Evolutionary conservation across 1,284 basidiomycete species (phyloP), one percentile per base, ranked within the genome.

Genomic region (Neolentinus lepideus): DNA sequence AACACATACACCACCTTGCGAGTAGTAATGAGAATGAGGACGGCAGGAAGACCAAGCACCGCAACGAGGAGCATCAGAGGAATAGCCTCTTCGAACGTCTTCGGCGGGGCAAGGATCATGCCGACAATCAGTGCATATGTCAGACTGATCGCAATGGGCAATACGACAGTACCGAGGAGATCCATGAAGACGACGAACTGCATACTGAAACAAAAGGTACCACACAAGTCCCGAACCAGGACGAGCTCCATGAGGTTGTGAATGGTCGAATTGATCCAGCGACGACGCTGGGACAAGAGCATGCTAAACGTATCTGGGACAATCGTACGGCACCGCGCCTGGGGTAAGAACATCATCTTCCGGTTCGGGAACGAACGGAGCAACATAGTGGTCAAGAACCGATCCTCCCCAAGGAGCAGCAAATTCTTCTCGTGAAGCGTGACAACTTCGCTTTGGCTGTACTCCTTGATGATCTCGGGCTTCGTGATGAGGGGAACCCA

Each of bases 211-310:
- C 93, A 97, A 71, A 95, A 95, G 29, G 92, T 95, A 50, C 93
- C 93, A 69, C 93, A 99, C 22, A 99, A 81, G 67, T 99, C 94
- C 61, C 92, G 91, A 26, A 99, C 97, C 58, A 93, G 85, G 35
- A 99, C 93, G 33, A 99, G 88, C 71, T 99, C 97, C 94, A 98
- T 98, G 54, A 99, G 82, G 68, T 99, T 99, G 77, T 99, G 97
- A 51, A 99, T 92, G 0, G 97, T 99, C 47, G 94, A 98, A 72
- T 98, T 99, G 78, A 99, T 99, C 97, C 97, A 99, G 61, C 97
- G 88, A 26, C 97, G 88, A 31, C 97, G 91, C 69, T 99, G 97
- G 1, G 96, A 99, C 11, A 99, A 81, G 46, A 99, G 80, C 52
- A 99, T 84, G 38, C 78, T 76, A 75, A 99, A 99, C 0, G 93